Conservation (phyloP, 257 asterid genomes). For the Lycium barbarum region DNA sequence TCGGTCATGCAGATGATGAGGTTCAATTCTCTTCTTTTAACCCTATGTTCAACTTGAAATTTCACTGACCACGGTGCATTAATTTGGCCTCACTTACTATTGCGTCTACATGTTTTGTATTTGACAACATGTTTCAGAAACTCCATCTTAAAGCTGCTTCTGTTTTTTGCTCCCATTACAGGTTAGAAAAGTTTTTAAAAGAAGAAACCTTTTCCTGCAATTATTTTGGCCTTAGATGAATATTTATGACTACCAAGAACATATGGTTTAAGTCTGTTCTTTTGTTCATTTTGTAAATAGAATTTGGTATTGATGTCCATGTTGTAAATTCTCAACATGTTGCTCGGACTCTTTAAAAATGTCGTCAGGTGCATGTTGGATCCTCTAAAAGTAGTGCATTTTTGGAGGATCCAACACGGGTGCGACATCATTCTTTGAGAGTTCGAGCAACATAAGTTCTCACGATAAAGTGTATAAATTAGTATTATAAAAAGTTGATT, state of each 20-base stretch:
- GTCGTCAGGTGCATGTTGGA: too few species aligned
- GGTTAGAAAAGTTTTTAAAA: neutral
- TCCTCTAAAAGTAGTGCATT: too few species aligned
- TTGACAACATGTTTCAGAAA: neutral
- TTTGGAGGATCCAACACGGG: too few species aligned
- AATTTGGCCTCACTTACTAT: neutral
- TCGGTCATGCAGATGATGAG: constrained; percentile 99
- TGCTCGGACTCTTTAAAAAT: too few species aligned
- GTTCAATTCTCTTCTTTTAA: constrained; percentile 40
- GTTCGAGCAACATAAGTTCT: too few species aligned
- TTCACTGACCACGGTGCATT: neutral
- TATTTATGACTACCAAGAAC: neutral
- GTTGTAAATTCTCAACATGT: too few species aligned
- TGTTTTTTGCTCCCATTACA: neutral
- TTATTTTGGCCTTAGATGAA: neutral
- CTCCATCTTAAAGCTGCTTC: neutral
- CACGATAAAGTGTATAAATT: too few species aligned
- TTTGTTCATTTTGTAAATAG: neutral
- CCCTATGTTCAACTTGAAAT: constrained; percentile 17
- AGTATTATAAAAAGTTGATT: neutral
- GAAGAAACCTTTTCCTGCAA: neutral
- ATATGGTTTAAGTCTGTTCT: neutral
- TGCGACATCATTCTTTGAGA: too few species aligned
- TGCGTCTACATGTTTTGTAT: neutral
- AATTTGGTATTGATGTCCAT: neutral